Evolutionary conservation across 1,284 basidiomycete species (phyloP).

Genomic region (Entoloma clypeatum): DNA sequence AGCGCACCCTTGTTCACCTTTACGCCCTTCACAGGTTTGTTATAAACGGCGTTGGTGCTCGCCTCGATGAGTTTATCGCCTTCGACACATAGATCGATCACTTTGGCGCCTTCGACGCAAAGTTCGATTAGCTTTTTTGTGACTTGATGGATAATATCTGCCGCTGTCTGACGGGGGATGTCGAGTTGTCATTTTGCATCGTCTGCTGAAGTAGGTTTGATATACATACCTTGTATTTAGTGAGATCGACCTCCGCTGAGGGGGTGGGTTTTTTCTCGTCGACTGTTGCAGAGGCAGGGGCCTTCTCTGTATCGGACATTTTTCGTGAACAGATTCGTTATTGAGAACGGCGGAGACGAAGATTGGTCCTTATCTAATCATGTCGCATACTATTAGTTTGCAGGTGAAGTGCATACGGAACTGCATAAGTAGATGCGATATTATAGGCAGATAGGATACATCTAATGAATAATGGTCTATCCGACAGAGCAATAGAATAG

Average conservation of each 20-base stretch:
- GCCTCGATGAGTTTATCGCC: constrained; percentile 92
- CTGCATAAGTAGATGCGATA: too few relatives aligned
- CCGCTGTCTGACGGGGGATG: constrained; percentile 60
- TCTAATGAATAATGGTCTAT: too few relatives aligned
- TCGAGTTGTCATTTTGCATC: constrained; percentile 16
- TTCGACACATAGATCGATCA: constrained; percentile 88
- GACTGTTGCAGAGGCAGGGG: constrained; percentile 29
- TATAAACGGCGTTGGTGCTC: constrained; percentile 83
- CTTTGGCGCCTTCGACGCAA: constrained; percentile 77
- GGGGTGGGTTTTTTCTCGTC: constrained; percentile 47
- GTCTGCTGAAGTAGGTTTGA: constrained; percentile 2
- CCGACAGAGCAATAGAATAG: too few relatives aligned
- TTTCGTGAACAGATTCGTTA: too few relatives aligned
- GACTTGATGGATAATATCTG: constrained; percentile 84
- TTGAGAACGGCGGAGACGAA: too few relatives aligned
- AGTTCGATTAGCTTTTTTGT: constrained; percentile 83
- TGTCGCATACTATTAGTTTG: constrained; percentile 14
- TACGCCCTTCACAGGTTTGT: constrained; percentile 84
- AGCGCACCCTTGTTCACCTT: constrained; percentile 84
- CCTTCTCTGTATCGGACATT: constrained; percentile 57
- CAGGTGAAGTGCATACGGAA: too few relatives aligned
- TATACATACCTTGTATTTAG: constrained; percentile 72
- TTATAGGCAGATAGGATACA: too few relatives aligned
- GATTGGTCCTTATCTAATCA: constrained; percentile 19
- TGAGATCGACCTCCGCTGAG: constrained; percentile 69